Percentiles rank a stretch among this genome's conserved stretches.
Conservation (phyloP, 2,329 filamentous ascomycete genomes). For the Trichoderma sp. region DNA sequence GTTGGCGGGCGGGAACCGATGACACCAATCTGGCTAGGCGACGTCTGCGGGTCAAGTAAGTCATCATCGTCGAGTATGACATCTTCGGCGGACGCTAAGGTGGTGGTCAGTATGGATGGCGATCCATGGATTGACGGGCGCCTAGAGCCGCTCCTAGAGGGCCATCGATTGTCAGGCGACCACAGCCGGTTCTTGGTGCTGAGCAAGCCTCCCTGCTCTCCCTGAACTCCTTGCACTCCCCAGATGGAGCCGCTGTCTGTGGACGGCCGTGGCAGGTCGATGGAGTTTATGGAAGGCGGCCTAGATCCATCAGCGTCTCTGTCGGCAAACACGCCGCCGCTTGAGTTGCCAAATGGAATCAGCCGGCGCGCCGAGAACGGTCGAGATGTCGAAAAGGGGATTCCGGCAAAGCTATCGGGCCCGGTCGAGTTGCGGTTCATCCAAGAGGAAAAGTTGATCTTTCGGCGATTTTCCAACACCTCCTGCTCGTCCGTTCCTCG, state of each 20-base stretch:
- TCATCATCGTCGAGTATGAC: slow-evolving; percentile 61
- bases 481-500: slow-evolving; percentile 57
- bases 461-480: slow-evolving; percentile 50
- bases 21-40: slow-evolving; percentile 59
- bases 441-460: slow-evolving; percentile 60
- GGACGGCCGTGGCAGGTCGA: slow-evolving; percentile 71
- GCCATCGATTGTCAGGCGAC: slow-evolving; percentile 56
- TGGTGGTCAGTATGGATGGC: slow-evolving; percentile 59
- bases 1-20: slow-evolving; percentile 74
- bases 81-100: slow-evolving; percentile 61
- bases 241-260: slow-evolving; percentile 76
- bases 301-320: slow-evolving; percentile 59
- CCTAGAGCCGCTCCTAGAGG: slow-evolving; percentile 68
- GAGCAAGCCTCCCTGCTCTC: slow-evolving; percentile 39
- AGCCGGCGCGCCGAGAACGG: slow-evolving; percentile 43
- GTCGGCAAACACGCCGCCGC: slow-evolving; percentile 49
- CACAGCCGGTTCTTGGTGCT: slow-evolving; percentile 60
- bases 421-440: slow-evolving; percentile 54
- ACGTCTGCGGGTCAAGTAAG: slow-evolving; percentile 49
- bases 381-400: slow-evolving; percentile 33
- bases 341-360: slow-evolving; percentile 51
- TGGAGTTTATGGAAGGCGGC: slow-evolving; percentile 66
- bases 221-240: slow-evolving; percentile 55
- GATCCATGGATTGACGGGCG: slow-evolving; percentile 79
- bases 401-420: slow-evolving; percentile 37